These are phyloP conservation scores for Dissophora ornata DNA, from an alignment of 192 early-diverging fungal genomes.

Conservation along the genomic window DNA sequence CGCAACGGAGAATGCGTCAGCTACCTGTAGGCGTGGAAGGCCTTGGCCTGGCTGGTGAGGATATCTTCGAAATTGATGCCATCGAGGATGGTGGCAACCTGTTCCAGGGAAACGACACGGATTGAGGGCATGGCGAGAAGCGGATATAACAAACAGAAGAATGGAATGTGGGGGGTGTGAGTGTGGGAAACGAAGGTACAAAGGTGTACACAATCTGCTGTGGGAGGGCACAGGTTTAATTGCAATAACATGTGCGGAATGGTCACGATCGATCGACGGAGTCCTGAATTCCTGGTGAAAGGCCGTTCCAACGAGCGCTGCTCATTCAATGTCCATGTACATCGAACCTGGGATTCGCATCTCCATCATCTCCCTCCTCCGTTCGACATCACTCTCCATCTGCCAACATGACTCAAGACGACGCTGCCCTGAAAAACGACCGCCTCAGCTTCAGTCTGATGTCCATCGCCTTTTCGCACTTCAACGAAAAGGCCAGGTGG, in stretches of 20 bases:
- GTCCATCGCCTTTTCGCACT: conserved; percentile 53
- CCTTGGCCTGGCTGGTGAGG: conserved; percentile 34
- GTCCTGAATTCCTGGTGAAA: not conserved
- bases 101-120: conserved; percentile 37
- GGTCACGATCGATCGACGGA: no score
- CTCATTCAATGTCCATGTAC: no score
- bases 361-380: not conserved
- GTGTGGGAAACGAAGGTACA: no score
- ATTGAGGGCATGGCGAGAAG: conserved; percentile 31
- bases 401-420: not conserved
- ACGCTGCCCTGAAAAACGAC: not conserved
- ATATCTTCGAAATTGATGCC: conserved; percentile 27
- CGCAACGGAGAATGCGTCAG: no score
- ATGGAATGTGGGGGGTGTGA: no score
- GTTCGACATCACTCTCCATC: not conserved
- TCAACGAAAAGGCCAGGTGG: conserved; percentile 55
- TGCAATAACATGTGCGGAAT: no score
- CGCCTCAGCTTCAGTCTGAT: conserved; percentile 10
- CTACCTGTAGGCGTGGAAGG: conserved; percentile 49
- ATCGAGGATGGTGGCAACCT: conserved; percentile 40
- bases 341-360: not conserved
- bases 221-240: no score
- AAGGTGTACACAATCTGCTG: no score
- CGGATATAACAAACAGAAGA: not conserved
- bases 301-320: no score